Evolutionary conservation across 2,329 filamentous ascomycete genomes (phyloP), one percentile per base, ranked within the genome.

Genomic region (Talaromyces sp.): DNA sequence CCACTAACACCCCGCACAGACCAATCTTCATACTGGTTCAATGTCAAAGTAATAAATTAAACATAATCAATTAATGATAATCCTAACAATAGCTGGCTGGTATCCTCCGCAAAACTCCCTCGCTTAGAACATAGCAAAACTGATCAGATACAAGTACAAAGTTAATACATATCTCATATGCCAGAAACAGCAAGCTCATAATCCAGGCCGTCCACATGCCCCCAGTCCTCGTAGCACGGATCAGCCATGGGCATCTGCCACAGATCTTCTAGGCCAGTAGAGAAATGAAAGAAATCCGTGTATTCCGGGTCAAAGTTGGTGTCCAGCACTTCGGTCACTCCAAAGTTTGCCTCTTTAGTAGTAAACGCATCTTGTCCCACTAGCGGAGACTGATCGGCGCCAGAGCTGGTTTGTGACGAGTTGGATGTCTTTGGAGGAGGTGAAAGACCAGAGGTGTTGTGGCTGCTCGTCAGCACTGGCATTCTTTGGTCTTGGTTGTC

Each of bases 171-270:
- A 58, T 10, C 22, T 36, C 58, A 62, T 4, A 62, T 25, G 28
- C 57, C 60, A 25, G 60, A 39, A 19, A 59, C 25, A 17, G 17
- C 15, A 25, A 62, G 28, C 8, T 62, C 60, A 15, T 42, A 56
- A 9, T 62, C 60, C 42, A 59, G 11, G n/a, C 11, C 57, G 6
- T 62, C 57, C 28, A 62, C 3, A 44, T 62, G 55, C 36, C 55
- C 55, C 10, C 58, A 62, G 10, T 62, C 60, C 13, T 62, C 60
- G 15, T 54, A 62, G 8, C 56, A 54, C 10, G 60, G 22, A 5
- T 62, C 58, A 15, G 36, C 39, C 55, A 62, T 36, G n/a, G 60
- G 32, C n/a, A 33, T 49, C 28, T 62, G 60, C 60, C 60, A 62
- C 36, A 51, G 60, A n/a, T 59, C 56, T 28, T 62, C 60, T 52